Percentiles rank a stretch among this genome's conserved stretches.
These are phyloP conservation scores for Thalassiosira delicatula DNA, from an alignment of 352 stramenopile species.

Conservation along the genomic window DNA sequence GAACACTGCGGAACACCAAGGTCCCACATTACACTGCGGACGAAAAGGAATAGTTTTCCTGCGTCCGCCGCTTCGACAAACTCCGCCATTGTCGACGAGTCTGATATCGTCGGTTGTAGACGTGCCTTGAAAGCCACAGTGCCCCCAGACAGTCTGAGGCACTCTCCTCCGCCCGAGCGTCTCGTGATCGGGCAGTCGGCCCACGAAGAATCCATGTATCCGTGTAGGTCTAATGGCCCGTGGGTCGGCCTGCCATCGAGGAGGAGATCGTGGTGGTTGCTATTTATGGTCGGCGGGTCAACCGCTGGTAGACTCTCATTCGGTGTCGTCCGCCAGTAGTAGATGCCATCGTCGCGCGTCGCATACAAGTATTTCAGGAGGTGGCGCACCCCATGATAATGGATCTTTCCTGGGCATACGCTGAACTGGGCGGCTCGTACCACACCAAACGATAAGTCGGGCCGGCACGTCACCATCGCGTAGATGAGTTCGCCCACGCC, in stretches of 20 bases:
- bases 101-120: conserved; percentile 15
- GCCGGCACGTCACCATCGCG: conserved; percentile 21
- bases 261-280: conserved; percentile 9
- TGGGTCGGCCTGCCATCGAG: neutral
- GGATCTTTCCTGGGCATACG: conserved; percentile 16
- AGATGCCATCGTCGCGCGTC: conserved; percentile 21
- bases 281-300: neutral
- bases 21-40: conserved; percentile 23
- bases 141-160: neutral
- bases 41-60: conserved; percentile 13
- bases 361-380: conserved; percentile 35
- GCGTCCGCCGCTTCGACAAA: conserved; percentile 20
- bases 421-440: neutral
- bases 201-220: conserved; percentile 29
- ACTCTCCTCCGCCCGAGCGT: neutral
- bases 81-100: conserved; percentile 17
- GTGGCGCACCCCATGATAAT: conserved; percentile 39
- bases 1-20: conserved; percentile 10
- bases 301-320: neutral
- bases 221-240: neutral
- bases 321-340: conserved; percentile 9
- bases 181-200: conserved; percentile 2
- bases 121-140: conserved; percentile 13
- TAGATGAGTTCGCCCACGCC: conserved; percentile 55
- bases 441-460: conserved; percentile 10